Evolutionary conservation across 805 yeast genomes (phyloP).

Genomic region (Cyberlindnera xylosilytica): DNA sequence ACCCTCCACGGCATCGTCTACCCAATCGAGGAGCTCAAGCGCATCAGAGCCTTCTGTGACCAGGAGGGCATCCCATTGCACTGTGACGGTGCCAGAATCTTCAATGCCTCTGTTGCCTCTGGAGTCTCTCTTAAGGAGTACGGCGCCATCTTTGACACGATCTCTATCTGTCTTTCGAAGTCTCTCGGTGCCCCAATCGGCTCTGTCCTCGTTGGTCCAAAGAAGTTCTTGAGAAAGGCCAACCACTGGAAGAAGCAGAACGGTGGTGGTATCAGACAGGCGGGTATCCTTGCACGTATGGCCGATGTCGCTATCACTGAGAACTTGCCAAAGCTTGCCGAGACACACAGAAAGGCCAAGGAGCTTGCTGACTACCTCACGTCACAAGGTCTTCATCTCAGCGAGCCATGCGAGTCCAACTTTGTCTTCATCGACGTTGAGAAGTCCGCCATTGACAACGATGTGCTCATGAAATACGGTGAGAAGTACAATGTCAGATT

Average conservation of each 20-base stretch:
- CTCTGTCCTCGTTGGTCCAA: slow-evolving; percentile 73
- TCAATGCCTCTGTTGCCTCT: slow-evolving; percentile 80
- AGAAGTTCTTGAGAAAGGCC: slow-evolving; percentile 58
- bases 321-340: slow-evolving; percentile 48
- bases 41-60: slow-evolving; percentile 69
- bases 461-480: slow-evolving; percentile 48
- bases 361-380: slow-evolving; percentile 50
- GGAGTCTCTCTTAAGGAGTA: slow-evolving; percentile 55
- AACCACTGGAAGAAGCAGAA: slow-evolving; percentile 86
- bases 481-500: slow-evolving; percentile 57
- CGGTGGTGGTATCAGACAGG: slow-evolving; percentile 93
- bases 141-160: slow-evolving; percentile 77
- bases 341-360: slow-evolving; percentile 48
- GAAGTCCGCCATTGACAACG: slow-evolving; percentile 49
- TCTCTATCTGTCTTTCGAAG: slow-evolving; percentile 85
- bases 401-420: slow-evolving; percentile 75
- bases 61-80: slow-evolving; percentile 61
- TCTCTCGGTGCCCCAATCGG: slow-evolving; percentile 95
- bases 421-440: slow-evolving; percentile 71
- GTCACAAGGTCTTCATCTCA: slow-evolving; percentile 52
- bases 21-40: slow-evolving; percentile 74
- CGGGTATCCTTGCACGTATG: slow-evolving; percentile 78
- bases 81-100: slow-evolving; percentile 92
- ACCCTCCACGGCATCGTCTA: slow-evolving; percentile 79
- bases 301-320: slow-evolving; percentile 73